Evolutionary conservation across 2,329 filamentous ascomycete genomes (phyloP).

Genomic region (Magnaporthales sp.): DNA sequence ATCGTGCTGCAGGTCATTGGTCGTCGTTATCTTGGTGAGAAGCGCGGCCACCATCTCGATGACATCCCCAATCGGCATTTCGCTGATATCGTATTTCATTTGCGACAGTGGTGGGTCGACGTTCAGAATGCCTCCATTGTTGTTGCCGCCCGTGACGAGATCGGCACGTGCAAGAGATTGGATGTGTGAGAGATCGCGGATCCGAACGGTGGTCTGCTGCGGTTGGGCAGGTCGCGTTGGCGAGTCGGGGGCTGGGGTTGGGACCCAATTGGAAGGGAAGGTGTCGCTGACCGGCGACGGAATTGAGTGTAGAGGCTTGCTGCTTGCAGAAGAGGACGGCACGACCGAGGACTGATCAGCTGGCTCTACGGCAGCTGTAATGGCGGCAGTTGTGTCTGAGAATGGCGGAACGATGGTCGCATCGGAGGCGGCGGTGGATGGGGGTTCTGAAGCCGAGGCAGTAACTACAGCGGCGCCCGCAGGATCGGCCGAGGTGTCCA

Average conservation of each 20-base stretch:
- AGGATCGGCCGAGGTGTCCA: conserved; percentile 10
- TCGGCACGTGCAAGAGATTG: conserved; percentile 80
- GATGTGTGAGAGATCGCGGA: conserved; percentile 85
- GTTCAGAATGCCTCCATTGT: conserved; percentile 38
- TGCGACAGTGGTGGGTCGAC: conserved; percentile 40
- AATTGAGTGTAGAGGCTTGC: conserved; percentile 15
- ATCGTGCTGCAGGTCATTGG: conserved; percentile 91
- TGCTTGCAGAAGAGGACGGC: conserved; percentile 1
- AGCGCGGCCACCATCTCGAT: conserved; percentile 98
- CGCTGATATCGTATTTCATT: conserved; percentile 85
- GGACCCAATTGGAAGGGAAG: conserved; percentile 15
- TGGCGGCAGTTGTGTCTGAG: not conserved
- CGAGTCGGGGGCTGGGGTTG: conserved; percentile 17
- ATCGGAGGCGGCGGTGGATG: conserved; percentile 23
- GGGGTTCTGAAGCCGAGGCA: not conserved
- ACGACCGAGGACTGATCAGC: not conserved
- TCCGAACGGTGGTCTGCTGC: conserved; percentile 55
- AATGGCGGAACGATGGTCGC: conserved; percentile 13
- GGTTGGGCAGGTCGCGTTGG: conserved; percentile 25
- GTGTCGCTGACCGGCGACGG: conserved; percentile 27
- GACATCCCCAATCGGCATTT: conserved; percentile 93
- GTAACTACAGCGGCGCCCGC: conserved; percentile 12
- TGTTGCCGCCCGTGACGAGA: conserved; percentile 40
- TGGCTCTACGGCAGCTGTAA: not conserved
- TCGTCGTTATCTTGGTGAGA: conserved; percentile 92